Base-by-base conservation (phyloP, 2,329 filamentous ascomycete species). In the Aspergillus quadrilineatus region DNA sequence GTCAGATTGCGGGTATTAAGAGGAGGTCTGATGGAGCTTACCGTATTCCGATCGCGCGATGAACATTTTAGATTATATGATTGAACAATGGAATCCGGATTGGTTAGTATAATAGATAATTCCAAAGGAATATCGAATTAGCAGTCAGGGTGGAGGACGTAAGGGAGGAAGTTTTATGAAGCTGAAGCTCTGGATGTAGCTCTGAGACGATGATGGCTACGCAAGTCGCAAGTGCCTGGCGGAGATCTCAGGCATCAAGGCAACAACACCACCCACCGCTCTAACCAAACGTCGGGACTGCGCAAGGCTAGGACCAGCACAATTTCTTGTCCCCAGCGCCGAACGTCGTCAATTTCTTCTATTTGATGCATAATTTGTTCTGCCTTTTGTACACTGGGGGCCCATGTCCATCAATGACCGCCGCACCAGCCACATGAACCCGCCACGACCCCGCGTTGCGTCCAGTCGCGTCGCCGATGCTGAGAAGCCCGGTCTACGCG, bases 1-100 rank as follows among this genome's bases (percentile, higher is more conserved):
- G 74, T 77, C 72, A 78, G 73, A 60, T 59, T 71, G 66, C 66
- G 62, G 54, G 64, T n/a, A n/a, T 29, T 59, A 63, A 54, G 50
- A 58, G 63, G 60, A 60, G 47, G 61, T 62, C 53, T 60, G 62
- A 62, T 56, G 64, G 54, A 72, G 75, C 88, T 82, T 84, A 94
- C 93, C 94, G 82, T 99, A 99, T 93, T 99, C 94, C 75, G 93
- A 97, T 82, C 94, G 90, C 85, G 94, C 92, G 85, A 99, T 97
- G 86, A 99, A 99, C 94, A 96, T 96, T 70, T 81, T 91, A 80
- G 78, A 76, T 73, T 64, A 77, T 77, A 66, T 56, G 44, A 44
- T 37, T 34, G 29, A 41, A 50, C 29, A 47, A 55, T 42, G 46
- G 46, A 41, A 12, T 50, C 30, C 39, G 10, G 55, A 15, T 55